Evolutionary conservation across 768 basidiomycete species (phyloP).

Genomic region (Russula ochroleuca): DNA sequence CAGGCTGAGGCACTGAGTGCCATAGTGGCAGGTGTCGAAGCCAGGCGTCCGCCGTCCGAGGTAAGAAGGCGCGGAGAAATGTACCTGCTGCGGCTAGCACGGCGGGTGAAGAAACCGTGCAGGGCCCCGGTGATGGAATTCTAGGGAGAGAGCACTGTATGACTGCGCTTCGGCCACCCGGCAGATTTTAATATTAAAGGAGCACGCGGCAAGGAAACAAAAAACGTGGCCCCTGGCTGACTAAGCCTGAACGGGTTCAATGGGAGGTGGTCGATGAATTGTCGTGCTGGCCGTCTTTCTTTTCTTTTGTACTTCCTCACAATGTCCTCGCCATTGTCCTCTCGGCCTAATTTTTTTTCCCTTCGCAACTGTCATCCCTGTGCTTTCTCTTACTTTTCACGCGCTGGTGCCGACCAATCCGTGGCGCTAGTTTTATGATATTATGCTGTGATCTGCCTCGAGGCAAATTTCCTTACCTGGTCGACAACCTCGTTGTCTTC

Average conservation of each 20-base stretch:
- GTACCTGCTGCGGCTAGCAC: background rate
- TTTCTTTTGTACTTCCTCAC: background rate
- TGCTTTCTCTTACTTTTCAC: background rate
- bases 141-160: too few species aligned
- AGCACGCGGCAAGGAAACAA: background rate
- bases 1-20: background rate
- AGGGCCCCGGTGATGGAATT: too few species aligned
- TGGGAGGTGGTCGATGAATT: background rate
- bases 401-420: constrained; percentile 13
- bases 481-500: constrained; percentile 27
- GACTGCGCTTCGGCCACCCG: background rate
- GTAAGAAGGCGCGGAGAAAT: background rate
- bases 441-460: constrained; percentile 29
- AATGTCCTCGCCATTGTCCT: constrained; percentile 4
- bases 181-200: background rate
- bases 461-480: constrained; percentile 29
- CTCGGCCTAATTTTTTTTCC: background rate
- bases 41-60: background rate
- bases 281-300: background rate
- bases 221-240: constrained; percentile 8
- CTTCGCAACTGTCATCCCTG: constrained; percentile 8
- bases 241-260: background rate
- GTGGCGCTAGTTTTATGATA: constrained; percentile 22
- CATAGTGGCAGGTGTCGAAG: background rate
- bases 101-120: too few species aligned